phyloP scores from a whole-genome alignment of 1,139 yeast species.

The Torulaspora globosa region DNA sequence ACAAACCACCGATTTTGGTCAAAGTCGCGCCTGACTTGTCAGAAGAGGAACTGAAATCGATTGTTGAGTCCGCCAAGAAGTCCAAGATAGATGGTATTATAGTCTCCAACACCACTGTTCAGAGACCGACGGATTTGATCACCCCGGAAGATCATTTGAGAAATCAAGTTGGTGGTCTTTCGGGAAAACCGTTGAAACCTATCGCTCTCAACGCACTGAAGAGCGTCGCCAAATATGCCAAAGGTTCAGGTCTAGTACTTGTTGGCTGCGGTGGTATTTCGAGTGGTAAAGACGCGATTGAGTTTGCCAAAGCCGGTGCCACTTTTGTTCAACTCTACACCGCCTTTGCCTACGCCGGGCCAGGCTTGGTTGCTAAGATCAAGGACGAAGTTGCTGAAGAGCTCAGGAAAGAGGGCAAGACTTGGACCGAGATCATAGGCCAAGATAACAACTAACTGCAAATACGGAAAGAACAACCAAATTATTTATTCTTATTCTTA shows the following conservation, averaged over 20 bases:
- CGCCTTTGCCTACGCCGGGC: constrained; percentile 89
- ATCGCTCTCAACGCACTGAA: constrained; percentile 66
- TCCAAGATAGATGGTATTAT: constrained; percentile 88
- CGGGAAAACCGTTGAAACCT: constrained; percentile 90
- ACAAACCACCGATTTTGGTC: constrained; percentile 70
- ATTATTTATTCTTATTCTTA: constrained; percentile 3
- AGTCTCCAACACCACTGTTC: constrained; percentile 85
- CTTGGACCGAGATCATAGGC: constrained; percentile 78
- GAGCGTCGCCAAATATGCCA: constrained; percentile 67
- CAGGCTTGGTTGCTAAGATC: constrained; percentile 75
- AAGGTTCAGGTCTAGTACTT: constrained; percentile 61
- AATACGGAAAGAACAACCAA: not conserved
- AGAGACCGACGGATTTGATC: constrained; percentile 59
- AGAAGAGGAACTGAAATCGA: constrained; percentile 74
- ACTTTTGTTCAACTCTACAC: constrained; percentile 81
- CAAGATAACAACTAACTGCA: constrained; percentile 41
- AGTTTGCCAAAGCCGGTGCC: constrained; percentile 93
- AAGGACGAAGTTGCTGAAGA: constrained; percentile 69
- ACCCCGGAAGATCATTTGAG: constrained; percentile 45
- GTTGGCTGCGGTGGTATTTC: constrained; percentile 95
- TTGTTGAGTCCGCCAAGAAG: constrained; percentile 73
- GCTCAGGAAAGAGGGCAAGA: constrained; percentile 67
- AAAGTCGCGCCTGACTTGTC: constrained; percentile 92
- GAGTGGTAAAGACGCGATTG: constrained; percentile 79
- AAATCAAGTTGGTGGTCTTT: constrained; percentile 76